These are phyloP conservation scores for Phytophthora megakarya DNA, from an alignment of 352 stramenopile genomes.

Conservation along the genomic window DNA sequence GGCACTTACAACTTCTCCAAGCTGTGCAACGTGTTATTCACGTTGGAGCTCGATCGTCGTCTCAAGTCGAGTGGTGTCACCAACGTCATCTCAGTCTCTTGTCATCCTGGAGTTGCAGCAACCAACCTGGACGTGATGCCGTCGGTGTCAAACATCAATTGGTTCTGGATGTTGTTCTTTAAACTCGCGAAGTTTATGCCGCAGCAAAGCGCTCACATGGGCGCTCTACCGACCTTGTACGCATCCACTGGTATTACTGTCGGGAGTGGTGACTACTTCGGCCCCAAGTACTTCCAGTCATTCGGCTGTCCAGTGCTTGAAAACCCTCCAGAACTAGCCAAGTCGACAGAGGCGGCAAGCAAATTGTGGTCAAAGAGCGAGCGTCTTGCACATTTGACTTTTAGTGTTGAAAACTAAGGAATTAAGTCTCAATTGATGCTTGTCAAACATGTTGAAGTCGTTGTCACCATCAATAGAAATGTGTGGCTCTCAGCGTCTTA, in stretches of 20 bases:
- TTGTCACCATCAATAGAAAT: constrained; percentile 16
- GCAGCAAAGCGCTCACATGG: constrained; percentile 36
- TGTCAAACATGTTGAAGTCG: neutral
- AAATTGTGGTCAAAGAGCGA: constrained; percentile 57
- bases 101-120: constrained; percentile 44
- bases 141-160: constrained; percentile 33
- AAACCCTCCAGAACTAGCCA: constrained; percentile 29
- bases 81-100: constrained; percentile 31
- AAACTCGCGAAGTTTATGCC: constrained; percentile 28
- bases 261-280: constrained; percentile 33
- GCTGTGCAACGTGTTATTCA: constrained; percentile 64
- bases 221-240: constrained; percentile 53
- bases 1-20: constrained; percentile 57
- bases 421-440: neutral
- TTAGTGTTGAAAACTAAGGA: constrained; percentile 28
- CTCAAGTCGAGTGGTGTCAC: constrained; percentile 32
- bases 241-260: constrained; percentile 34
- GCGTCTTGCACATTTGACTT: constrained; percentile 36
- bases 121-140: constrained; percentile 38
- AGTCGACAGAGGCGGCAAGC: constrained; percentile 26
- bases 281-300: constrained; percentile 39
- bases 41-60: constrained; percentile 45
- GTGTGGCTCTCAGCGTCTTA: neutral
- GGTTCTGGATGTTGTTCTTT: constrained; percentile 29
- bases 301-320: constrained; percentile 44